These are phyloP conservation scores for Globisporangium mamillatum DNA, from an alignment of 352 stramenopile genomes.

Conservation along the genomic window DNA sequence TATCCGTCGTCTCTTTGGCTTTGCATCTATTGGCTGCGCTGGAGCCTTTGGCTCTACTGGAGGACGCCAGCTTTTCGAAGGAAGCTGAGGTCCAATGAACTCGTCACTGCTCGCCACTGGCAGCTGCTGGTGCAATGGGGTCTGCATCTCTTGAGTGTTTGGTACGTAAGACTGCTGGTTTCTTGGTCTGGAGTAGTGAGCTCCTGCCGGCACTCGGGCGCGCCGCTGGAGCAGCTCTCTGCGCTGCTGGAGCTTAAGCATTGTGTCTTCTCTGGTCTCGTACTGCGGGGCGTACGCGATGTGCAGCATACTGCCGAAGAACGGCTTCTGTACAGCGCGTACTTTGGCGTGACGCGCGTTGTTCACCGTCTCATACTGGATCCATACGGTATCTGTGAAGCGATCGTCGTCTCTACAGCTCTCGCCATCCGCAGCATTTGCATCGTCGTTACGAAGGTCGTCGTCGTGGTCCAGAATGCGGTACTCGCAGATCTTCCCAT, in stretches of 20 bases:
- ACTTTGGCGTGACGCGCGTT: slow-evolving; percentile 70
- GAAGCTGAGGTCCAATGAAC: slow-evolving; percentile 12
- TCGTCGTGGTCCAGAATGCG: slow-evolving; percentile 47
- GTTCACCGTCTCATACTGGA: slow-evolving; percentile 76
- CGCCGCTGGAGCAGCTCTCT: slow-evolving; percentile 38
- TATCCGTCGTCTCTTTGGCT: slow-evolving; percentile 12
- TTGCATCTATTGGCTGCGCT: neutral
- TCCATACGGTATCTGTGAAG: slow-evolving; percentile 66
- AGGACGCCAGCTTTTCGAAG: neutral
- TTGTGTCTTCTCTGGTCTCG: slow-evolving; percentile 60
- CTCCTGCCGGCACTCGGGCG: neutral
- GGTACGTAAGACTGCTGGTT: neutral
- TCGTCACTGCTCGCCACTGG: neutral
- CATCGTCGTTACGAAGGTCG: slow-evolving; percentile 19
- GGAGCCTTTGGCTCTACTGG: neutral
- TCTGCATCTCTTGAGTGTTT: neutral
- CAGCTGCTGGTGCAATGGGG: neutral
- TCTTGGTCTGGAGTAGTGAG: neutral
- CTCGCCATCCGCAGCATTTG: slow-evolving; percentile 14
- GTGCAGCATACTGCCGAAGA: slow-evolving; percentile 60
- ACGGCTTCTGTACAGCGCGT: slow-evolving; percentile 52
- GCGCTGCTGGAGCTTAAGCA: slow-evolving; percentile 52
- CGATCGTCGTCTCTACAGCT: slow-evolving; percentile 12
- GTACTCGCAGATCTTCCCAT: slow-evolving; percentile 49
- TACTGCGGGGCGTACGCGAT: slow-evolving; percentile 64